Conservation (phyloP, 805 yeast species). For the Saturnispora dispora region DNA sequence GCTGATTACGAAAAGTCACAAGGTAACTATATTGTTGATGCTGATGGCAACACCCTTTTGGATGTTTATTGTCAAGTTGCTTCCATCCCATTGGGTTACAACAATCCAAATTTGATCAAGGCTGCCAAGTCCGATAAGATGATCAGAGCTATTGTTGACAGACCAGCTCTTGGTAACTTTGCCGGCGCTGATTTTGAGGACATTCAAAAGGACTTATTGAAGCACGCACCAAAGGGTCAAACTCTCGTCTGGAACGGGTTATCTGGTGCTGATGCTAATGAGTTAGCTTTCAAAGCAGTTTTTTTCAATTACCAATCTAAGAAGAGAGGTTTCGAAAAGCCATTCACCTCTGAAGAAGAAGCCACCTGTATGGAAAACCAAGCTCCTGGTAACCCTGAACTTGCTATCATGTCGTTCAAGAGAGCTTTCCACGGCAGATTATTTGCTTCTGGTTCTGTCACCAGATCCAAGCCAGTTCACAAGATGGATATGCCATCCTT, state of each 20-base stretch:
- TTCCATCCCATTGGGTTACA: slow-evolving; percentile 78
- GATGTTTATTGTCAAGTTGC: slow-evolving; percentile 82
- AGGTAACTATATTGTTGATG: slow-evolving; percentile 77
- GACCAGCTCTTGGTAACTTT: slow-evolving; percentile 81
- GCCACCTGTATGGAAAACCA: slow-evolving; percentile 66
- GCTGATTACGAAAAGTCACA: slow-evolving; percentile 66
- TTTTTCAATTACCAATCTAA: slow-evolving; percentile 68
- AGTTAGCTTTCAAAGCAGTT: slow-evolving; percentile 82
- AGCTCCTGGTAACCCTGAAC: slow-evolving; percentile 83
- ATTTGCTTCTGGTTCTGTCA: slow-evolving; percentile 84
- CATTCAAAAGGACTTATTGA: slow-evolving; percentile 48
- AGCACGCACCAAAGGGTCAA: slow-evolving; percentile 74
- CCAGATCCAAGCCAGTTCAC: slow-evolving; percentile 92
- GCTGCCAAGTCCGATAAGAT: slow-evolving; percentile 62
- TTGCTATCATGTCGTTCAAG: slow-evolving; percentile 79
- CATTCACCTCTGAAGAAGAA: slow-evolving; percentile 62
- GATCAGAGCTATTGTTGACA: slow-evolving; percentile 65
- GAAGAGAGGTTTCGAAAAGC: slow-evolving; percentile 53
- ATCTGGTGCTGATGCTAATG: slow-evolving; percentile 85
- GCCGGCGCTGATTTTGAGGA: slow-evolving; percentile 54
- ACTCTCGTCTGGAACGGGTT: slow-evolving; percentile 68
- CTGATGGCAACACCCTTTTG: slow-evolving; percentile 65
- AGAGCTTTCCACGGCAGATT: slow-evolving; percentile 92
- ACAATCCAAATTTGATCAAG: slow-evolving; percentile 65
- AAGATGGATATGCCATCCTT: slow-evolving; percentile 88